Percentiles rank a stretch among this genome's conserved stretches.
These are phyloP conservation scores for Cyclospora cayetanensis DNA, from an alignment of 169 alveolate genomes.

Conservation along the genomic window DNA sequence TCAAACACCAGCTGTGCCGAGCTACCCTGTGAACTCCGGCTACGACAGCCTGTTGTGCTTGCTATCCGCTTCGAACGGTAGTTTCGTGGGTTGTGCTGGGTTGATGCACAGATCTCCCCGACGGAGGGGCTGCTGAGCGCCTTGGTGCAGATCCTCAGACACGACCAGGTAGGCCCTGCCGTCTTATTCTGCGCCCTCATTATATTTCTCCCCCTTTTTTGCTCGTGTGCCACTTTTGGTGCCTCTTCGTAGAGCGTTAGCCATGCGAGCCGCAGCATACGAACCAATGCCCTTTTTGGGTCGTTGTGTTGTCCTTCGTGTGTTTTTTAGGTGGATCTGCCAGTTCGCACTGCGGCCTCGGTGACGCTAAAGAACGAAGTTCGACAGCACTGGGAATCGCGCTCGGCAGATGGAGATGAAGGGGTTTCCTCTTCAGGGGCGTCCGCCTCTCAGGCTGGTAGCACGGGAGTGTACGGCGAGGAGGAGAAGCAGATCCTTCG, in stretches of 20 bases:
- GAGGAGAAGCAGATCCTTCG: constrained; percentile 21
- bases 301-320: not conserved
- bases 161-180: constrained; percentile 58
- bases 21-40: too few species aligned
- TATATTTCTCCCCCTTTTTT: not conserved
- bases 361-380: constrained; percentile 62
- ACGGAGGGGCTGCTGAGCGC: constrained; percentile 26
- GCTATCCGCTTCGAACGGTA: too few species aligned
- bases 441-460: not conserved
- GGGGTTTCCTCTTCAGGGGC: not conserved
- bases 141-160: constrained; percentile 25
- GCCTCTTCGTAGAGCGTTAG: not conserved
- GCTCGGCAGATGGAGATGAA: not conserved
- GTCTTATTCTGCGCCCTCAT: not conserved
- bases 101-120: constrained; percentile 47
- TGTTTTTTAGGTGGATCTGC: constrained; percentile 7
- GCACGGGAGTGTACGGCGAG: not conserved
- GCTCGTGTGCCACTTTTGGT: not conserved
- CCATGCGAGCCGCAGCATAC: not conserved
- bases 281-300: too few species aligned
- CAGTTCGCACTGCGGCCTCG: constrained; percentile 47
- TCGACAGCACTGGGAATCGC: constrained; percentile 39
- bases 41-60: too few species aligned
- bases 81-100: too few species aligned
- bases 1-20: not conserved